Base-by-base conservation (phyloP, 768 basidiomycete genomes). In the Udeniomyces megalosporus region DNA sequence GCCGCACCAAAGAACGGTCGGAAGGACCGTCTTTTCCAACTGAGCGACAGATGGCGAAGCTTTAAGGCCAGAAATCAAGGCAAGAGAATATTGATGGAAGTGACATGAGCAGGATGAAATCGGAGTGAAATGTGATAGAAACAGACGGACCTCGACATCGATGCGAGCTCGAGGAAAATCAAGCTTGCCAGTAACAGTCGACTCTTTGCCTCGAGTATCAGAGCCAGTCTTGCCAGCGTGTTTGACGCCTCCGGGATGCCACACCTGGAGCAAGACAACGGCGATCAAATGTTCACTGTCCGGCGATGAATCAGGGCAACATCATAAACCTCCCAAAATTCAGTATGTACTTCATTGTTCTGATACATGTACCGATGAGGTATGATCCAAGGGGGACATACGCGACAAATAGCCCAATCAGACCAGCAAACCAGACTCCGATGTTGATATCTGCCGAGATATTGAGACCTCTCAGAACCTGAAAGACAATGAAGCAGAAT, bases 221-320 rank as follows among this genome's bases (percentile, higher is more conserved):
- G 54, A 2, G 14, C 58, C 53, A 20, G 46, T 52, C 10, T 50
- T 68, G 3, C 67, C 64, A 0, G 74, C 75, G 57, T 74, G 73
- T 58, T 70, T 70, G 42, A 74, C 70, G 14, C 74, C 74, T 38
- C 75, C 75, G 5, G 74, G 72, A 20, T 73, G 70, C 38, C 68
- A 72, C 6, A 66, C 57, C 20, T 61, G 51, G 4, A 61, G 46
- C 2, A 46, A 7, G 29, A 54, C 6, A 26, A 22, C 38, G 6
- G 51, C 51, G 10, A 59, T 29, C 1, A 28, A n/a, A 22, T 59
- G 26, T 48, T 59, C 58, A 26, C 50, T 52, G 14, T 14, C n/a
- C n/a, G n/a, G n/a, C n/a, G n/a, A n/a, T n/a, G n/a, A 14, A 28
- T 24, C 24, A 20, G n/a, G 31, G 17, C 38, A 31, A 28, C 5